Evolutionary conservation across 2,329 filamentous ascomycete species (phyloP), one percentile per base, ranked within the genome.

Genomic region (Fusarium xylarioides): DNA sequence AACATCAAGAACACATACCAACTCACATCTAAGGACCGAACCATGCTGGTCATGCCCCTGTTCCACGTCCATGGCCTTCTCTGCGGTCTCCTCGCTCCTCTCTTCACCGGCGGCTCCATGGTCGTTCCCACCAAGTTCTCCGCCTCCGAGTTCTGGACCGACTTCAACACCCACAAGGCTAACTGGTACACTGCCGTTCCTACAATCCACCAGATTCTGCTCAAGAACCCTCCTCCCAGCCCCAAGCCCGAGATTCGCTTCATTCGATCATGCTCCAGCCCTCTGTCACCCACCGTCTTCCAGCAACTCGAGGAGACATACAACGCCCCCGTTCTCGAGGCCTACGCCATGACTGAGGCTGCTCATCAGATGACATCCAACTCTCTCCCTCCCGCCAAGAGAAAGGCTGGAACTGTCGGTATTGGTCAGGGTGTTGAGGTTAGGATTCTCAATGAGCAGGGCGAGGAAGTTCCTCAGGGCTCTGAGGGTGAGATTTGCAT

Each of bases 171-270:
- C 11, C 87, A 95, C 84, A 86, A 90, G 73, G 94, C 94, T 32
- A 97, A 94, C 81, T 97, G 94, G 94, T 97, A 96, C 83, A 96
- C 94, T 0, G 94, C 94, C 2, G 94, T 96, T n/a, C 94, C 94
- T 2, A 97, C 94, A 2, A 97, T 97, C 80, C 94, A 97, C 82
- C 94, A 96, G 79, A 95, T 97, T 77, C 86, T 97, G 8, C 89
- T 97, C 66, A 93, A 92, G 83, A 91, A 88, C 74, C 90, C 92
- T 11, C 81, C 89, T 7, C 94, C 93, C 9, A 88, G 80, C 62
- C 91, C 92, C 2, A 86, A 91, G 63, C 93, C 93, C 5, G 81
- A 86, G 21, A 96, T 97, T 78, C 90, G 94, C 74, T 97, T 97
- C 83, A 95, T 97, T 79, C 90, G 94, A 74, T 96, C 93, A 19